These are phyloP conservation scores for Lupinus albus DNA, from an alignment of 306 rosid species.

Conservation along the genomic window DNA sequence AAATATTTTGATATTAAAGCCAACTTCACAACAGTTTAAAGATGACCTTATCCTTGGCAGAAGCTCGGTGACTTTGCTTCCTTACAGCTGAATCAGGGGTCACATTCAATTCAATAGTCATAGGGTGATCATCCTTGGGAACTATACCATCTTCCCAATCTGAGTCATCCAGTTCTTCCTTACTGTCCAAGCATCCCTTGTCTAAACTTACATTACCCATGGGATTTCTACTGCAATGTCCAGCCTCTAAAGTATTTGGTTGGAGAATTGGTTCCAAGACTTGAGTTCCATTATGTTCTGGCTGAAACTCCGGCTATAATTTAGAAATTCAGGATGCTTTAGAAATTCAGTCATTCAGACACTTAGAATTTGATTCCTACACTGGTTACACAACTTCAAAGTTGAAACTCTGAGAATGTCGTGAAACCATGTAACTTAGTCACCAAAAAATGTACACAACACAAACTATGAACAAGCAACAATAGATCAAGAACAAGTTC, in stretches of 20 bases:
- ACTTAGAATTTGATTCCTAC: background rate
- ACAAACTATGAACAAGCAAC: slow-evolving; percentile 18
- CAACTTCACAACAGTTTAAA: slow-evolving; percentile 26
- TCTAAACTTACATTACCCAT: slow-evolving; percentile 40
- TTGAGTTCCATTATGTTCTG: slow-evolving; percentile 42
- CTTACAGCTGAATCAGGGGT: slow-evolving; percentile 54
- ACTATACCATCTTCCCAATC: slow-evolving; percentile 92
- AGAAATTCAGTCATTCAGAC: slow-evolving; percentile 14
- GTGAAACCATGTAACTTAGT: slow-evolving; percentile 23
- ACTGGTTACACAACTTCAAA: slow-evolving; percentile 14
- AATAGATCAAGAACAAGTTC: slow-evolving; percentile 29
- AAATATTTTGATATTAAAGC: slow-evolving; percentile 41
- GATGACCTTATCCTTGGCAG: slow-evolving; percentile 84
- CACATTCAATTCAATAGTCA: slow-evolving; percentile 71
- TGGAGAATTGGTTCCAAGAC: slow-evolving; percentile 43
- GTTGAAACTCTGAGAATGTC: slow-evolving; percentile 1
- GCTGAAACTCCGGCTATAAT: slow-evolving; percentile 53
- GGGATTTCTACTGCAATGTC: slow-evolving; percentile 48
- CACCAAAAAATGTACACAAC: slow-evolving; percentile 23
- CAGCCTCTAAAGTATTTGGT: slow-evolving; percentile 46
- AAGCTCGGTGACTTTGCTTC: slow-evolving; percentile 65
- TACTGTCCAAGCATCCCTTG: slow-evolving; percentile 38
- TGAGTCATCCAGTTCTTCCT: slow-evolving; percentile 65
- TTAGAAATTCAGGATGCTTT: slow-evolving; percentile 30
- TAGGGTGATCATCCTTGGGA: slow-evolving; percentile 46